Evolutionary conservation across 73 alveolate genomes (phyloP).

Genomic region (Effrenium voratum): DNA sequence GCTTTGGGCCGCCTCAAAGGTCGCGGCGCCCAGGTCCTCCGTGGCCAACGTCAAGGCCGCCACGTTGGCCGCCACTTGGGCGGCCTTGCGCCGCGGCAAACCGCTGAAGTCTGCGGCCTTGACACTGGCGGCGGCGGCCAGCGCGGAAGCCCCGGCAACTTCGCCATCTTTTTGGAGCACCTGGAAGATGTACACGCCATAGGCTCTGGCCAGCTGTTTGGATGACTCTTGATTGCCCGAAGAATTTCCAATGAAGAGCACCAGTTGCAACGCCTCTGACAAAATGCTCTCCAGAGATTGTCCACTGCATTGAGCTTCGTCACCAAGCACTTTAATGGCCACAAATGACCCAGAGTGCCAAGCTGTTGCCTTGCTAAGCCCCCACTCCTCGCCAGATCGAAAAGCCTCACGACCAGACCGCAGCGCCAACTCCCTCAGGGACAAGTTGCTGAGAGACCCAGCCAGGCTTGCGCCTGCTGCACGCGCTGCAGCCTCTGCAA

Average conservation of each 20-base stretch:
- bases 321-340: not conserved
- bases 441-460: too few relatives aligned
- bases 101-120: not conserved
- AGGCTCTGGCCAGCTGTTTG: not conserved
- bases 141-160: not conserved
- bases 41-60: not conserved
- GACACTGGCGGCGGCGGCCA: not conserved
- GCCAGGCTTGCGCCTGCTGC: too few relatives aligned
- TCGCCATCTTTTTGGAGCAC: not conserved
- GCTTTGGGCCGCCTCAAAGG: not conserved
- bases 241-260: not conserved
- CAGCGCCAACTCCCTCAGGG: constrained; percentile 10
- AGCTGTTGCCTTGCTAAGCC: not conserved
- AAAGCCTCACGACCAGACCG: constrained; percentile 17
- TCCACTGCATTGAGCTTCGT: not conserved
- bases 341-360: not conserved
- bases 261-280: not conserved
- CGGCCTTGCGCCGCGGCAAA: not conserved
- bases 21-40: too few relatives aligned
- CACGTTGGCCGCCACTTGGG: not conserved
- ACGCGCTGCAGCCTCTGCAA: too few relatives aligned
- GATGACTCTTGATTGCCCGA: not conserved
- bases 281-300: not conserved
- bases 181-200: not conserved
- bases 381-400: constrained; percentile 37